Conservation (phyloP, 495 filamentous ascomycete genomes). For the Friedmanniomyces simplex region DNA sequence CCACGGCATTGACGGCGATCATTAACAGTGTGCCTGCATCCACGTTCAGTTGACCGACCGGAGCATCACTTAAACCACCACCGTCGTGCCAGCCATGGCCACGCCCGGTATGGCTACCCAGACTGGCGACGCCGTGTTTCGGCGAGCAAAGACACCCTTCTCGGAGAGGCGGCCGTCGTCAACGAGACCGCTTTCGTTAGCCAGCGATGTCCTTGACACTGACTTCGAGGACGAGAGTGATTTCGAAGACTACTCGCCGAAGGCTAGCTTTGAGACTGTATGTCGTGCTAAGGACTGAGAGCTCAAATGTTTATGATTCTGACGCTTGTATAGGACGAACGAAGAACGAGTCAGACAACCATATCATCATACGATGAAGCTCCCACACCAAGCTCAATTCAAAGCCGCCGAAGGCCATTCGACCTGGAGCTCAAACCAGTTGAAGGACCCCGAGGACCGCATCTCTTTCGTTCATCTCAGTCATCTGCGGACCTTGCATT, state of each 20-base stretch:
- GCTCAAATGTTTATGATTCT: neutral
- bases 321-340: slow-evolving; percentile 28
- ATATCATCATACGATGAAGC: slow-evolving; percentile 67
- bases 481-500: slow-evolving; percentile 46
- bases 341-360: slow-evolving; percentile 60
- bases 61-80: neutral
- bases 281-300: slow-evolving; percentile 25
- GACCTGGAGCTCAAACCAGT: slow-evolving; percentile 46
- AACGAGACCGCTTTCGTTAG: slow-evolving; percentile 47
- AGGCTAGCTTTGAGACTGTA: slow-evolving; percentile 58
- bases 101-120: slow-evolving; percentile 29
- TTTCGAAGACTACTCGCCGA: slow-evolving; percentile 47
- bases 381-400: slow-evolving; percentile 52
- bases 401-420: slow-evolving; percentile 33
- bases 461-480: slow-evolving; percentile 64
- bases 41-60: neutral
- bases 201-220: slow-evolving; percentile 64
- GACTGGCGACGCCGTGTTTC: slow-evolving; percentile 43
- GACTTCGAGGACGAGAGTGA: slow-evolving; percentile 54
- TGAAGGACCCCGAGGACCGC: slow-evolving; percentile 72
- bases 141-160: slow-evolving; percentile 26
- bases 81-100: slow-evolving; percentile 24
- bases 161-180: slow-evolving; percentile 16
- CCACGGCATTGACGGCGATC: slow-evolving; percentile 2
- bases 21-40: neutral